Percentiles rank a stretch among this genome's conserved stretches.
These are phyloP conservation scores for Fusarium coffeatum DNA, from an alignment of 2,329 filamentous ascomycete species.

Conservation along the genomic window DNA sequence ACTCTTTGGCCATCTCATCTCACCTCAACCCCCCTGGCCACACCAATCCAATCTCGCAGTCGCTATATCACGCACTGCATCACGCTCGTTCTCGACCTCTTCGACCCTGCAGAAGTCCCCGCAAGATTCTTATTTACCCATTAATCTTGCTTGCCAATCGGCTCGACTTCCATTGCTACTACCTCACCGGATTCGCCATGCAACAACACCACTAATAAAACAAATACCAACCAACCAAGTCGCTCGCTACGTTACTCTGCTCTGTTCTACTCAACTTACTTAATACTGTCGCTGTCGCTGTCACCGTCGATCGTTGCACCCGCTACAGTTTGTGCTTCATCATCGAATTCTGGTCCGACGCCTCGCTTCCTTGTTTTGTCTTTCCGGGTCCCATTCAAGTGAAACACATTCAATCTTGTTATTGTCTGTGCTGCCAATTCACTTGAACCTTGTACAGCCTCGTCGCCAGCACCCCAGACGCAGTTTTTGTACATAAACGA, in stretches of 20 bases:
- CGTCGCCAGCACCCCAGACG: constrained; percentile 1
- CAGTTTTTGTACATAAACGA: neutral
- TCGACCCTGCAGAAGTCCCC: constrained; percentile 8
- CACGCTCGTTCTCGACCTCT: constrained; percentile 22
- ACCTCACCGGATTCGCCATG: constrained; percentile 16
- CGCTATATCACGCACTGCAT: constrained; percentile 25
- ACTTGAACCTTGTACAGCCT: constrained; percentile 10
- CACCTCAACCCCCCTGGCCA: constrained; percentile 12
- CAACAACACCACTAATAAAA: constrained; percentile 22
- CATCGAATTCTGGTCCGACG: constrained; percentile 22
- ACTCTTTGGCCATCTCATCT: constrained; percentile 32
- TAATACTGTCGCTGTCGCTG: neutral
- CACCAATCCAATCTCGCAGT: constrained; percentile 36
- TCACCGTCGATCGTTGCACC: neutral
- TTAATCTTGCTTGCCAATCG: neutral
- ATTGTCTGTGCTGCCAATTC: constrained; percentile 25
- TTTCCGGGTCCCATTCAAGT: constrained; percentile 39
- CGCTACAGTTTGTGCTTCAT: constrained; percentile 19
- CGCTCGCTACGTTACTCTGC: neutral
- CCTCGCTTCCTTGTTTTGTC: constrained; percentile 16
- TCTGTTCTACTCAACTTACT: neutral
- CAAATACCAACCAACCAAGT: constrained; percentile 5
- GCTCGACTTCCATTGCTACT: neutral
- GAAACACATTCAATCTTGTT: constrained; percentile 45
- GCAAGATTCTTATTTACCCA: constrained; percentile 28